A percentile compares a stretch with the other conserved stretches of the same genome.
These are phyloP conservation scores for Vigna nakashimae DNA, from an alignment of 306 rosid species.

Conservation along the genomic window DNA sequence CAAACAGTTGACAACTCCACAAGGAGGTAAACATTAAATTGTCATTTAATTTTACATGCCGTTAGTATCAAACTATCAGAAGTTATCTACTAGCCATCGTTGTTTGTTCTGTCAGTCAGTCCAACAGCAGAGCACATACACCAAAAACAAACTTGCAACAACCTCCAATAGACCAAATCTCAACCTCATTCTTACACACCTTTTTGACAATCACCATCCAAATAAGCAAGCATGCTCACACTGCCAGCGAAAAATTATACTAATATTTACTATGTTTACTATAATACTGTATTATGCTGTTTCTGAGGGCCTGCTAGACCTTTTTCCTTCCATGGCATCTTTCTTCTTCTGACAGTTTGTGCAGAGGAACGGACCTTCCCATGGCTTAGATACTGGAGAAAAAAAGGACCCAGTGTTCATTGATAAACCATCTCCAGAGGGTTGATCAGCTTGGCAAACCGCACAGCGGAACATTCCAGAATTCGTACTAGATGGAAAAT, in stretches of 20 bases:
- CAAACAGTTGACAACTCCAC: slow-evolving; percentile 30
- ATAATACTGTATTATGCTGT: slow-evolving; percentile 49
- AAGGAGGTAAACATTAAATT: slow-evolving; percentile 15
- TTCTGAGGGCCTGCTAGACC: slow-evolving; percentile 63
- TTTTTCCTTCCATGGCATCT: slow-evolving; percentile 95
- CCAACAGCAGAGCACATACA: slow-evolving; percentile 82
- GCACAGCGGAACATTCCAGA: slow-evolving; percentile 84
- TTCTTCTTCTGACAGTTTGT: slow-evolving; percentile 71
- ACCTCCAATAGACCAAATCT: slow-evolving; percentile 50
- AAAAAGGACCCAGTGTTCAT: slow-evolving; percentile 72
- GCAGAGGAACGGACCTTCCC: slow-evolving; percentile 91
- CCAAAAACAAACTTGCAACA: slow-evolving; percentile 59
- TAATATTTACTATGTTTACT: slow-evolving; percentile 49
- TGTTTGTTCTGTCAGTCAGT: slow-evolving; percentile 59
- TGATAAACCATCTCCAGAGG: slow-evolving; percentile 65
- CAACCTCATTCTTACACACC: slow-evolving; percentile 71
- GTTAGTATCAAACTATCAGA: slow-evolving; percentile 64
- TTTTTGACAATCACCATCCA: slow-evolving; percentile 52
- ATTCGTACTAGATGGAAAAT: slow-evolving; percentile 56
- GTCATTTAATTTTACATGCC: slow-evolving; percentile 59
- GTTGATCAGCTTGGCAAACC: slow-evolving; percentile 87
- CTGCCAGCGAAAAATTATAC: slow-evolving; percentile 59
- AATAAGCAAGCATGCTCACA: slow-evolving; percentile 71
- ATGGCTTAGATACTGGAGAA: slow-evolving; percentile 69
- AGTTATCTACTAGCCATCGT: slow-evolving; percentile 53